Base-by-base conservation (phyloP, 768 basidiomycete genomes). In the Kwoniella shandongensis region DNA sequence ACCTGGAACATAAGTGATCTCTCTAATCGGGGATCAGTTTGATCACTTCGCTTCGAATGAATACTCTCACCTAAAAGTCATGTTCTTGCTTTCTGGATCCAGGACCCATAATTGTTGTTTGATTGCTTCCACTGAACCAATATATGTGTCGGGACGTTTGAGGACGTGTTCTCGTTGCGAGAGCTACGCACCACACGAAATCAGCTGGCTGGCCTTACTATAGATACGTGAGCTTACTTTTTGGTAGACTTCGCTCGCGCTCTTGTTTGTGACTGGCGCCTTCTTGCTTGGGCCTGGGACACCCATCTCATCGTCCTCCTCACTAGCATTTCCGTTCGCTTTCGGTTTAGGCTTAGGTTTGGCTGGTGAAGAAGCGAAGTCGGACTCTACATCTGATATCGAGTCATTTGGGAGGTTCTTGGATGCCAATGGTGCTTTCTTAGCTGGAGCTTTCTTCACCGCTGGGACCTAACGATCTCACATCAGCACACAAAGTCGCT, bases 71-170 rank as follows among this genome's bases (percentile, higher is more conserved):
- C 87, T 82, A 68, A 85, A 78, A 1, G 84, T 84, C 86, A 99
- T 91, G 26, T 86, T 86, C 70, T 91, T 92, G 36, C 79, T 84
- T 32, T 86, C 86, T 1, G 83, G 80, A 75, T 98, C 91, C 73
- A 86, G 94, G 1, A 91, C 90, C 96, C 96, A 99, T 85, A 98
- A 91, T 25, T 78, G 66, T 73, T 93, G 88, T 0, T 85, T 88
- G 52, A 91, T 81, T 0, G 85, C 86, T 76, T 98, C 94, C 2
- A 97, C 86, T 56, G 91, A 96, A 17, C 96, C 96, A 59, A 99
- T 97, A 78, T 98, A 99, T 2, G 77, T 73, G 59, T 78, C 77
- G 1, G 77, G 77, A 55, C 77, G 70, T 59, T 78, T 76, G 6
- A 76, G 52, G 4, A 76, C 89, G 67, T 98, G 96, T 73, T 99